Evolutionary conservation across 805 yeast species (phyloP).

Genomic region (Saturnispora dispora): DNA sequence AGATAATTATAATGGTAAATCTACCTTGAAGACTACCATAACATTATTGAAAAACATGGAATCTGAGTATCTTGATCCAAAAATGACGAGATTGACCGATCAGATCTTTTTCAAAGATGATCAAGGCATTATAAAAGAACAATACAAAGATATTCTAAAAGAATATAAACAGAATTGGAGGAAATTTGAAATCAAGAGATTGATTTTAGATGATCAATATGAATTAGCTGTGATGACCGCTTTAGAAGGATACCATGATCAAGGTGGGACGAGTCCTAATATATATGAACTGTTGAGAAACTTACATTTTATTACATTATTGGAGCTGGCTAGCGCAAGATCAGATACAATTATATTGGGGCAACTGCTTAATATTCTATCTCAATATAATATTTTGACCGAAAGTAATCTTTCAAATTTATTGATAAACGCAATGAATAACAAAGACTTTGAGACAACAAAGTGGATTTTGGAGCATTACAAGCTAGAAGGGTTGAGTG

Average conservation of each 20-base stretch:
- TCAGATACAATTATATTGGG: constrained; percentile 17
- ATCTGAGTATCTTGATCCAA: constrained; percentile 1
- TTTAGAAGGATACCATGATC: constrained; percentile 4
- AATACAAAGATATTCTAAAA: constrained; percentile 10
- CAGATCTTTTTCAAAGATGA: constrained; percentile 12
- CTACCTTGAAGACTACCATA: not conserved
- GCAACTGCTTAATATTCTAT: constrained; percentile 10
- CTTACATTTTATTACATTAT: constrained; percentile 11
- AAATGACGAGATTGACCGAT: constrained; percentile 10
- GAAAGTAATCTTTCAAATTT: constrained; percentile 11
- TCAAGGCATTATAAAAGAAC: constrained; percentile 8
- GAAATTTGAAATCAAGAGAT: constrained; percentile 16
- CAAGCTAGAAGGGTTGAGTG: constrained; percentile 3
- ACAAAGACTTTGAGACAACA: not conserved
- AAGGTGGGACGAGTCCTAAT: not conserved
- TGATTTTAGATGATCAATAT: constrained; percentile 15
- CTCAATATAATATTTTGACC: not conserved
- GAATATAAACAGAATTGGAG: constrained; percentile 6
- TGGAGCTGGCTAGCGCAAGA: constrained; percentile 16
- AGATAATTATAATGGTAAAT: not conserved
- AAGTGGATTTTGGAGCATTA: not conserved
- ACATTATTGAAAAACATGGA: not conserved
- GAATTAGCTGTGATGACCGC: constrained; percentile 17
- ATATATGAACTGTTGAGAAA: not conserved
- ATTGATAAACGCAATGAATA: constrained; percentile 10